Percentiles rank a stretch among this genome's conserved stretches.
These are phyloP conservation scores for Globisporangium echinulatum DNA, from an alignment of 352 stramenopile species.

Conservation along the genomic window DNA sequence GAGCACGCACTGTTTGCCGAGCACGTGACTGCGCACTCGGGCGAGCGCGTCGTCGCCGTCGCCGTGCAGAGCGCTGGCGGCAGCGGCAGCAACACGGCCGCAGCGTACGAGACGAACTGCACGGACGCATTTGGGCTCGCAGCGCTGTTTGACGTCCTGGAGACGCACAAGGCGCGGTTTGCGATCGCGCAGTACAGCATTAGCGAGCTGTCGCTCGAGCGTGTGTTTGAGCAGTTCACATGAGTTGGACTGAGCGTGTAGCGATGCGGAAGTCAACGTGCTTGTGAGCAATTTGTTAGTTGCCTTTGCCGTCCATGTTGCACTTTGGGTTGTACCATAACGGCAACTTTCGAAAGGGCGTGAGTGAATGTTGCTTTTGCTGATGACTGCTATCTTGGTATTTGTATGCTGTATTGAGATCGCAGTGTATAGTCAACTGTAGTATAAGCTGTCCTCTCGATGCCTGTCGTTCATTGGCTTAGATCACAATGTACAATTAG, in stretches of 20 bases:
- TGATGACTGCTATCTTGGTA: too few species aligned
- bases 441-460: too few species aligned
- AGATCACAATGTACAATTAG: too few species aligned
- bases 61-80: slow-evolving; percentile 33
- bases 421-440: too few species aligned
- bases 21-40: slow-evolving; percentile 50
- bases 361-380: too few species aligned
- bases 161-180: slow-evolving; percentile 23
- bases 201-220: slow-evolving; percentile 75
- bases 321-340: too few species aligned
- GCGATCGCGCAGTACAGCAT: slow-evolving; percentile 43
- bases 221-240: slow-evolving; percentile 92
- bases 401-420: too few species aligned
- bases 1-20: slow-evolving; percentile 42
- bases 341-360: too few species aligned
- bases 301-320: too few species aligned
- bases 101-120: background rate
- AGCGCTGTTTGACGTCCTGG: slow-evolving; percentile 14
- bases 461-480: too few species aligned
- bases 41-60: slow-evolving; percentile 37
- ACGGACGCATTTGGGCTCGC: background rate
- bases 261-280: slow-evolving; percentile 11
- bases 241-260: slow-evolving; percentile 13
- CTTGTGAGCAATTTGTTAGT: background rate
- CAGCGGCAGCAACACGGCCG: slow-evolving; percentile 29